Percentiles rank a stretch among this genome's conserved stretches.
Evolutionary conservation across 176 grass and related monocot genomes (phyloP).

Genomic region (Bolboschoenus planiculmis): DNA sequence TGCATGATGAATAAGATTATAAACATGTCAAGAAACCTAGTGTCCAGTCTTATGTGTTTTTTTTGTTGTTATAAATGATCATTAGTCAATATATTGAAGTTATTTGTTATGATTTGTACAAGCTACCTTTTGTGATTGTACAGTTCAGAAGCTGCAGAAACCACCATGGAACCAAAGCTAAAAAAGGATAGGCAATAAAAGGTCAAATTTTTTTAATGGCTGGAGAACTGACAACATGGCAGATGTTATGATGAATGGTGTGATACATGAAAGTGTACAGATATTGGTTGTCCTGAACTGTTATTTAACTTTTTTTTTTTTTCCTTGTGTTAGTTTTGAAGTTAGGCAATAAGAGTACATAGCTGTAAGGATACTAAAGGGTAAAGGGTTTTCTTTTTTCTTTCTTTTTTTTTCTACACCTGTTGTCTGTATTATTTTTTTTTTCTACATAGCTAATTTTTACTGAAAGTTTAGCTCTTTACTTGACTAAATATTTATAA

Average conservation of each 20-base stretch:
- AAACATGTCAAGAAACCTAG: not conserved
- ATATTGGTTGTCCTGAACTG: slow-evolving; percentile 32
- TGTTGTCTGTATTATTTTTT: not conserved
- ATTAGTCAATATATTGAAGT: not conserved
- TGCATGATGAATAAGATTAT: not conserved
- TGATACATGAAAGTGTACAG: slow-evolving; percentile 74
- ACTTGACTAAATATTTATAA: not conserved
- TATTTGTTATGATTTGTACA: slow-evolving; percentile 9
- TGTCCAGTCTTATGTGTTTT: not conserved
- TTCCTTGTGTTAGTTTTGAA: slow-evolving; percentile 35
- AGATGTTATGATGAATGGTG: not conserved
- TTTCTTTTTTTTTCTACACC: not conserved
- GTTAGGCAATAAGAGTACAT: slow-evolving; percentile 71
- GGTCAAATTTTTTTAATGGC: not conserved
- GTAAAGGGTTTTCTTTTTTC: not conserved
- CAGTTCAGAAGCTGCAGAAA: slow-evolving; percentile 2
- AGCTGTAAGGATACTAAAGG: slow-evolving; percentile 34
- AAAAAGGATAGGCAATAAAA: not conserved
- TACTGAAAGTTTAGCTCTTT: not conserved
- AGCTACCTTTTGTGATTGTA: not conserved
- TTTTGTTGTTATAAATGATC: not conserved
- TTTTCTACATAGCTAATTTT: not conserved
- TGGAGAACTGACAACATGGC: slow-evolving; percentile 15
- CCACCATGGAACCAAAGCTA: slow-evolving; percentile 2
- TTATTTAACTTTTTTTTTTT: slow-evolving; percentile 46